Evolutionary conservation across 257 asterid genomes (phyloP).

Genomic region (Forsythia viridissima): DNA sequence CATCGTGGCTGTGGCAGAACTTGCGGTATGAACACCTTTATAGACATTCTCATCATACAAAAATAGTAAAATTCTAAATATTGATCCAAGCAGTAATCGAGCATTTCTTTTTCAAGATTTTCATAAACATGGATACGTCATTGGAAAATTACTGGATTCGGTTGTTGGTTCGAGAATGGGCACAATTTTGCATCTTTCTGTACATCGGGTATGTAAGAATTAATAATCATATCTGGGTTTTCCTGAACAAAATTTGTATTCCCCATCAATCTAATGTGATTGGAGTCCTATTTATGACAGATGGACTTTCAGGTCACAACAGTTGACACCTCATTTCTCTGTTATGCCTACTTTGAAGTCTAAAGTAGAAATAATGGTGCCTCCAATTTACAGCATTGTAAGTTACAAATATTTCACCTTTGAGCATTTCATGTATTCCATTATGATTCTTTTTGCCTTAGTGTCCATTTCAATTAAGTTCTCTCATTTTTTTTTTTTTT

Average conservation of each 20-base stretch:
- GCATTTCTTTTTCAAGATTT: slow-evolving; percentile 43
- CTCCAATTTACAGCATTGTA: slow-evolving; percentile 91
- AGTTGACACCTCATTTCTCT: slow-evolving; percentile 67
- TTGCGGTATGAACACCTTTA: slow-evolving; percentile 55
- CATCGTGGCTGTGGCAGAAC: slow-evolving; percentile 71
- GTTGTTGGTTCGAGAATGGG: slow-evolving; percentile 81
- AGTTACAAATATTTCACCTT: slow-evolving; percentile 30
- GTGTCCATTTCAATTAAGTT: background rate
- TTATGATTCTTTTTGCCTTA: background rate
- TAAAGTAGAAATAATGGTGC: slow-evolving; percentile 42
- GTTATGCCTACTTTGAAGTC: slow-evolving; percentile 66
- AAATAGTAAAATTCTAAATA: background rate
- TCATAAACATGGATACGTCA: slow-evolving; percentile 60
- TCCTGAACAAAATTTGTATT: background rate
- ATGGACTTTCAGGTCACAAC: slow-evolving; percentile 82
- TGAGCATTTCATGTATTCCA: background rate
- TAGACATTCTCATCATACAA: background rate
- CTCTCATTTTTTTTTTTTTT: background rate
- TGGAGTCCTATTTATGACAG: slow-evolving; percentile 33
- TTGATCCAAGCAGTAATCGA: slow-evolving; percentile 11
- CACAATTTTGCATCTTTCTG: slow-evolving; percentile 63
- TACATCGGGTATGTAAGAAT: slow-evolving; percentile 67
- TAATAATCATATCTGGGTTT: background rate
- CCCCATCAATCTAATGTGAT: slow-evolving; percentile 5
- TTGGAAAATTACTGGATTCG: slow-evolving; percentile 72